Base-by-base conservation (phyloP, 345 rosid genomes). In the Tarenaya hassleriana region DNA sequence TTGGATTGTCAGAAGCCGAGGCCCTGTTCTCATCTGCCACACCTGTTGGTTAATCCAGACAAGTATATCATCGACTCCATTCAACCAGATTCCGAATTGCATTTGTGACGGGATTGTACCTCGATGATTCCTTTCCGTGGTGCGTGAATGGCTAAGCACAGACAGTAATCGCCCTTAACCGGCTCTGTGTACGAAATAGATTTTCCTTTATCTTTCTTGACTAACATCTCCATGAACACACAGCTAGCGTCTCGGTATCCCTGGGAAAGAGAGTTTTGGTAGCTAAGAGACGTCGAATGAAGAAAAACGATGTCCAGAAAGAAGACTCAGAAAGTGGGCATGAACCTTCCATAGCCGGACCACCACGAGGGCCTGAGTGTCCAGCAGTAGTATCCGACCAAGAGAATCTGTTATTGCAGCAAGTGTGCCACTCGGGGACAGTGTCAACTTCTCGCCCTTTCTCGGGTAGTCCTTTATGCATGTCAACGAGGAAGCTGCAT, bases 21-120 rank as follows among this genome's bases (percentile, higher is more conserved):
- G 83, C 15, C 98, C 98, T 0, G 95, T 88, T 65, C 98, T 92
- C 97, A 92, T 92, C 68, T 92, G 83, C 98, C 98, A 92, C n/a
- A 92, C 88, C 98, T 92, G 83, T 53, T 60, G 21, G 15, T 37
- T 13, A 3, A 8, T 44, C 14, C 58, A 43, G 7, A 16, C 3
- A 0, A 0, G 16, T 4, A 45, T 31, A 24, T 10, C 27, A 32
- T 16, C 29, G 54, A 10, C 19, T 56, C 7, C 0, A 60, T 0
- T 11, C 24, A 9, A 11, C 14, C 4, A 24, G 42, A 32, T 41
- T 0, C 10, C 7, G 47, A 47, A 43, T 39, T 10, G 44, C 24
- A 40, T 29, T 4, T 18, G 33, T 3, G 39, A 29, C 40, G 37
- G 16, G 16, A 46, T 21, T 14, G 24, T 60, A 90, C 96, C 96